These are phyloP conservation scores for Lentithecium fluviatile DNA, from an alignment of 495 filamentous ascomycete species.

Conservation along the genomic window DNA sequence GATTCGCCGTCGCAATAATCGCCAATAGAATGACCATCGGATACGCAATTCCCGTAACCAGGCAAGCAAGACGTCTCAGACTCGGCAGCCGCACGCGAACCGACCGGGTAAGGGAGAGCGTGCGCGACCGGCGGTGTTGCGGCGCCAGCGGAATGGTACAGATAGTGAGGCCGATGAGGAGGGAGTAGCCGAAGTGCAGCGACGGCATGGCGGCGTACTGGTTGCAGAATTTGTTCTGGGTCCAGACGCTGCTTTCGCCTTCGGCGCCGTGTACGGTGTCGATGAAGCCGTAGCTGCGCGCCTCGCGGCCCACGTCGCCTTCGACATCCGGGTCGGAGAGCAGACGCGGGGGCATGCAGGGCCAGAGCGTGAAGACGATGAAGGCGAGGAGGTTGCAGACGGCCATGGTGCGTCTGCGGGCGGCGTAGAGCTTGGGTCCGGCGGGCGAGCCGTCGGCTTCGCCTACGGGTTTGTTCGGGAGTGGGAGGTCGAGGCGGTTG, in stretches of 20 bases:
- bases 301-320: constrained; percentile 49
- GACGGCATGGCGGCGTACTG: constrained; percentile 77
- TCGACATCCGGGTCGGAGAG: constrained; percentile 54
- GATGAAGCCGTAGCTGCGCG: constrained; percentile 64
- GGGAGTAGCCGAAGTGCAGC: constrained; percentile 76
- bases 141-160: constrained; percentile 52
- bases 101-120: constrained; percentile 1
- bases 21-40: constrained; percentile 63
- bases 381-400: constrained; percentile 76
- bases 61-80: constrained; percentile 49
- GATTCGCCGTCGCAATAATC: constrained; percentile 72
- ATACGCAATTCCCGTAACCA: constrained; percentile 59
- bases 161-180: constrained; percentile 71
- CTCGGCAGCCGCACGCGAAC: constrained; percentile 40
- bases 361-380: constrained; percentile 73
- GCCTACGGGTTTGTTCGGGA: constrained; percentile 43
- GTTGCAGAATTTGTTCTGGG: constrained; percentile 67
- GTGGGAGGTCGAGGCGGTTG: constrained; percentile 45
- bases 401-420: constrained; percentile 66
- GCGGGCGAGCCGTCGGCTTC: constrained; percentile 46
- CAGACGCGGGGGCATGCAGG: constrained; percentile 77
- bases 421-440: constrained; percentile 57
- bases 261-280: constrained; percentile 70
- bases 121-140: constrained; percentile 18
- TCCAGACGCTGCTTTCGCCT: constrained; percentile 68